A percentile compares a stretch with the other conserved stretches of the same genome.
Evolutionary conservation across 2,329 filamentous ascomycete genomes (phyloP).

Genomic region (Metarhizium guizhouense): DNA sequence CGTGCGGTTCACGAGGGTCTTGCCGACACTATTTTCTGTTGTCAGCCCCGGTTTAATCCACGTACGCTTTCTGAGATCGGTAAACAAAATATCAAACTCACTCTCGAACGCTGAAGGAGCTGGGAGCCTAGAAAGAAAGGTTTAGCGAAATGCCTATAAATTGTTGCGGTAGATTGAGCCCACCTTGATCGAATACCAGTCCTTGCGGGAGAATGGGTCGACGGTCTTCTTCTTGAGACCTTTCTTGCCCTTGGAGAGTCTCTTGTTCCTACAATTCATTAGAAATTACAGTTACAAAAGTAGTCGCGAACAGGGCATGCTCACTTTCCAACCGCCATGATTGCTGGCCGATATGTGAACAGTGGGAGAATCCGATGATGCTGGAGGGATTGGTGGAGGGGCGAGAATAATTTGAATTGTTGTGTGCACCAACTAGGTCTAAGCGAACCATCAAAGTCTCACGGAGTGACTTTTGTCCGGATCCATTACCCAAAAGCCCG

Average conservation of each 20-base stretch:
- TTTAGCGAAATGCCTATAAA: conserved; percentile 4
- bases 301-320: conserved; percentile 15
- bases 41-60: not conserved
- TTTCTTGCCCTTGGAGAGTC: conserved; percentile 99
- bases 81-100: conserved; percentile 43
- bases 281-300: conserved; percentile 10
- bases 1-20: conserved; percentile 98
- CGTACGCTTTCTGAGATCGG: not conserved
- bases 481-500: not conserved
- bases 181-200: conserved; percentile 98
- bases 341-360: conserved; percentile 40
- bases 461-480: conserved; percentile 13
- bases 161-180: conserved; percentile 14
- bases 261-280: conserved; percentile 74
- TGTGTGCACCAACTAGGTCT: conserved; percentile 31
- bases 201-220: conserved; percentile 97
- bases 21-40: conserved; percentile 68
- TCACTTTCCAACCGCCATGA: conserved; percentile 54
- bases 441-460: conserved; percentile 22
- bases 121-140: conserved; percentile 58
- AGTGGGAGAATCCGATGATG: conserved; percentile 34
- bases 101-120: conserved; percentile 94
- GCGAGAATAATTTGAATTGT: conserved; percentile 31
- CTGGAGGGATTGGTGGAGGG: conserved; percentile 32
- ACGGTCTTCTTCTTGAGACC: conserved; percentile 99